Conservation (phyloP, 805 yeast genomes). For the Dipodascus albidus region DNA sequence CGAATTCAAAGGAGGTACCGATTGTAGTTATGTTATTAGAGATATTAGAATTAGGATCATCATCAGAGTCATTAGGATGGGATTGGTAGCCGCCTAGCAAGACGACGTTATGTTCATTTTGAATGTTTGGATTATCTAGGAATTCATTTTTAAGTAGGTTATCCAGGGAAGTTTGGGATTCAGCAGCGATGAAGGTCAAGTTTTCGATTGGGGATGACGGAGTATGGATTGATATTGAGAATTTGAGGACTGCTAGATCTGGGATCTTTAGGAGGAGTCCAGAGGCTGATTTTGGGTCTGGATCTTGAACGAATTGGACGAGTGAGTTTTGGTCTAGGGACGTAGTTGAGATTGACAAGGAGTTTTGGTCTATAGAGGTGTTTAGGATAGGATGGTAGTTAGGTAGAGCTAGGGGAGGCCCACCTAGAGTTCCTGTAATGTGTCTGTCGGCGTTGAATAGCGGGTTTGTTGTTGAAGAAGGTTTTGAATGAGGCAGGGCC, state of each 20-base stretch:
- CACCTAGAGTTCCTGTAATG: background rate
- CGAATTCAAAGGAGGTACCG: conserved; percentile 20
- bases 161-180: conserved; percentile 19
- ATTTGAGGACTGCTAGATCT: conserved; percentile 10
- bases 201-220: conserved; percentile 13
- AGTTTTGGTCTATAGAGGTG: background rate
- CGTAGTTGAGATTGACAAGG: background rate
- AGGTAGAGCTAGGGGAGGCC: background rate
- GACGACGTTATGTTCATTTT: conserved; percentile 27
- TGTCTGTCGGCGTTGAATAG: background rate
- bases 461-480: background rate
- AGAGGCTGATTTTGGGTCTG: conserved; percentile 7
- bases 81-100: conserved; percentile 24
- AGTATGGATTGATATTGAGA: conserved; percentile 8
- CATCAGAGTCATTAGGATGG: background rate
- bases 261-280: conserved; percentile 14
- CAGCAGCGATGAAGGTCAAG: conserved; percentile 24
- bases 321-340: background rate
- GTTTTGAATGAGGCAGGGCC: background rate
- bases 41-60: background rate
- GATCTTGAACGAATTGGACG: conserved; percentile 8
- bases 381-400: background rate
- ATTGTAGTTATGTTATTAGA: background rate
- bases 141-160: conserved; percentile 24
- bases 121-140: conserved; percentile 27